phyloP scores from a whole-genome alignment of 139 green algal genomes.

The Haematococcus lacustris region DNA sequence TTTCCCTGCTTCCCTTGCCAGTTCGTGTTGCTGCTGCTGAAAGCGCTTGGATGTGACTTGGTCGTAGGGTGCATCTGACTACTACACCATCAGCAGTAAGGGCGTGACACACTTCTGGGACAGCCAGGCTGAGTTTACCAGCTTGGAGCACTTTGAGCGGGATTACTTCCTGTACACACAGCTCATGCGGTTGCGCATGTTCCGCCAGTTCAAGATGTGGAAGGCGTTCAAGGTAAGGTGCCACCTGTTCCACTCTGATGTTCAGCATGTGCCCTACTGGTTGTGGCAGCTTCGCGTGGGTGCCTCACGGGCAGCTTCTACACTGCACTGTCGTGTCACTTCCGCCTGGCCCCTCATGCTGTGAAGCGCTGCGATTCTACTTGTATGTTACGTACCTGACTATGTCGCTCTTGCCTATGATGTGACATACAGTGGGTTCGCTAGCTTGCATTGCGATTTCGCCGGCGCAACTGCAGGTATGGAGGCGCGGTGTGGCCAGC shows the following conservation, averaged over 20 bases:
- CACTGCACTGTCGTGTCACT: too few species aligned
- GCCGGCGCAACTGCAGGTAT: slow-evolving; percentile 39
- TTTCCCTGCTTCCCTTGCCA: too few species aligned
- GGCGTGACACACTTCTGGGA: slow-evolving; percentile 53
- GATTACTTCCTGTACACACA: slow-evolving; percentile 57
- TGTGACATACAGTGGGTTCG: too few species aligned
- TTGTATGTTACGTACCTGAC: too few species aligned
- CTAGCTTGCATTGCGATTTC: too few species aligned
- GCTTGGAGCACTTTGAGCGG: slow-evolving; percentile 52
- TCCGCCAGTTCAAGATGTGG: slow-evolving; percentile 31
- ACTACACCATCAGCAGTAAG: slow-evolving; percentile 49
- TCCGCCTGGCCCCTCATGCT: too few species aligned
- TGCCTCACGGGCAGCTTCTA: too few species aligned
- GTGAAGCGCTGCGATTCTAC: too few species aligned
- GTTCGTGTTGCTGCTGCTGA: too few species aligned
- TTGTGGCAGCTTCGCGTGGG: background rate
- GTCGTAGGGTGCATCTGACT: slow-evolving; percentile 18
- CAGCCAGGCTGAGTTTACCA: slow-evolving; percentile 41
- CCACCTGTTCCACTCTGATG: background rate
- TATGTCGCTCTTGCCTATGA: too few species aligned
- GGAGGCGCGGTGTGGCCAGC: slow-evolving; percentile 35
- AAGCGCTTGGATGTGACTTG: too few species aligned
- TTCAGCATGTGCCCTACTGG: background rate
- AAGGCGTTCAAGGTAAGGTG: slow-evolving; percentile 26
- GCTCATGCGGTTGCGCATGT: slow-evolving; percentile 39